Conservation (phyloP, 1,284 basidiomycete species). For the Crocinoboletus sp. region DNA sequence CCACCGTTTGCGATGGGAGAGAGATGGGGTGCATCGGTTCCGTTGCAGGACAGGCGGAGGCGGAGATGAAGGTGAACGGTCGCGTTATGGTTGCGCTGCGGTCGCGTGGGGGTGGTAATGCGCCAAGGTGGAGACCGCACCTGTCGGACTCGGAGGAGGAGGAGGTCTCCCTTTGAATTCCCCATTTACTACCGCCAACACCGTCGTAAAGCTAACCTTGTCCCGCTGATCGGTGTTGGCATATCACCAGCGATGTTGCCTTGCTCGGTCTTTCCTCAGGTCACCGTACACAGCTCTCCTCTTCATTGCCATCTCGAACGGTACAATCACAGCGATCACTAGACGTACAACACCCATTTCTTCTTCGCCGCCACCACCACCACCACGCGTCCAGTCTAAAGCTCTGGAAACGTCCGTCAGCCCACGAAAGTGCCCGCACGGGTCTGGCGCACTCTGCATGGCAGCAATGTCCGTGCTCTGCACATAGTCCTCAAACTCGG, state of each 20-base stretch:
- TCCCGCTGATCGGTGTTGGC: conserved; percentile 22
- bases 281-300: conserved; percentile 24
- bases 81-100: conserved; percentile 11
- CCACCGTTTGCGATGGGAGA: too few species aligned
- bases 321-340: too few species aligned
- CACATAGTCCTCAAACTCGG: conserved; percentile 91
- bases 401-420: conserved; percentile 19
- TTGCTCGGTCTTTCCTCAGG: conserved; percentile 17
- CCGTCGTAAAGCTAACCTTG: conserved; percentile 35
- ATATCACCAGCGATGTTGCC: conserved; percentile 5
- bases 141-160: too few species aligned
- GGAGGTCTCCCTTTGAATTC: too few species aligned
- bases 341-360: conserved; percentile 9
- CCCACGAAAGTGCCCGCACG: background rate
- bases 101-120: too few species aligned
- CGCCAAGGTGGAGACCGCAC: conserved; percentile 9
- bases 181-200: conserved; percentile 18
- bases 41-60: conserved; percentile 13
- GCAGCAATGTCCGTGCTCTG: conserved; percentile 92
- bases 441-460: conserved; percentile 71
- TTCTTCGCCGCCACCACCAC: too few species aligned
- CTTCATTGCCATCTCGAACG: too few species aligned
- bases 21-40: conserved; percentile 14
- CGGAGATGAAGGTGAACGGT: conserved; percentile 27
- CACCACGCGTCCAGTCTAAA: conserved; percentile 10